phyloP scores from a whole-genome alignment of 176 grass and related monocot genomes.

The Thinopyrum elongatum region DNA sequence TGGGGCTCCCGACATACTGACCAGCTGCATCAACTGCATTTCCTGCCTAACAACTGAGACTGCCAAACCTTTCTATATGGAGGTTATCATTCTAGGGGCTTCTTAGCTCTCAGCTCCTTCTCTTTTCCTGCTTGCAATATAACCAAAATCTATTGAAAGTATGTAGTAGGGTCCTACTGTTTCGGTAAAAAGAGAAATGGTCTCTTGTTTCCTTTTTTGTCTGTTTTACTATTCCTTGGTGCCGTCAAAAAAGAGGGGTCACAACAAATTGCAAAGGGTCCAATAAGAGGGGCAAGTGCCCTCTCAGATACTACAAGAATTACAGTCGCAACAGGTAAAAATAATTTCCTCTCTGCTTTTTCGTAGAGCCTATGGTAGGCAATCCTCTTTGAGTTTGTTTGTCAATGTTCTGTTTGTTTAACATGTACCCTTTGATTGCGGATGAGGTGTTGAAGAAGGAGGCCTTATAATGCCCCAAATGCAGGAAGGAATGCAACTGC shows the following conservation, averaged over 20 bases:
- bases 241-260: slow-evolving; percentile 57
- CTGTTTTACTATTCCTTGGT: slow-evolving; percentile 20
- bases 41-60: no score
- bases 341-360: neutral
- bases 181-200: no score
- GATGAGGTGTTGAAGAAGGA: slow-evolving; percentile 36
- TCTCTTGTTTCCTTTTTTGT: neutral
- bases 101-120: no score
- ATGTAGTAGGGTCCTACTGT: no score
- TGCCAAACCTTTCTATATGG: no score
- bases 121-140: no score
- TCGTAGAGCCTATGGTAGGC: neutral
- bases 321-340: slow-evolving; percentile 64
- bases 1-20: no score
- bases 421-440: slow-evolving; percentile 51
- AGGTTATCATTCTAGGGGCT: no score
- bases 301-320: slow-evolving; percentile 63
- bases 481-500: slow-evolving; percentile 64
- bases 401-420: neutral
- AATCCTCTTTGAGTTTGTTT: neutral
- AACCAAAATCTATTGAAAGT: no score
- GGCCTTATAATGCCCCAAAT: slow-evolving; percentile 65
- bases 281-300: slow-evolving; percentile 45
- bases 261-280: slow-evolving; percentile 44
- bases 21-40: no score